These are phyloP conservation scores for Erodium moschatum DNA, from an alignment of 441 rosid genomes.

Conservation along the genomic window DNA sequence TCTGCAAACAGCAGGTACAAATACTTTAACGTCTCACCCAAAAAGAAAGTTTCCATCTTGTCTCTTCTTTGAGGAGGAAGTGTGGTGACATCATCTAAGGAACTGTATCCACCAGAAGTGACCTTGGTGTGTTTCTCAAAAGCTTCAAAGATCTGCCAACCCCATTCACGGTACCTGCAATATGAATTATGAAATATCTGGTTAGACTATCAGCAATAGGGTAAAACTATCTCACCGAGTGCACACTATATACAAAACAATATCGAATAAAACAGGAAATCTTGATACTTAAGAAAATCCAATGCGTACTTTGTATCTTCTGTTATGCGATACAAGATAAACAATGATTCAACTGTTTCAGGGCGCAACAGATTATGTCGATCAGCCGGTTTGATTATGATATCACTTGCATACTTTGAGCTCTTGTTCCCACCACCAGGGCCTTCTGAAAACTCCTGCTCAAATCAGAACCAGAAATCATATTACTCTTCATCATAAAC, in stretches of 20 bases:
- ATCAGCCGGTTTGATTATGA: constrained; percentile 75
- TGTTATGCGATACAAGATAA: constrained; percentile 72
- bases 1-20: constrained; percentile 83
- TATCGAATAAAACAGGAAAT: constrained; percentile 17
- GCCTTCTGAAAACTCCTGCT: constrained; percentile 63
- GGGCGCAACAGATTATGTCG: constrained; percentile 90
- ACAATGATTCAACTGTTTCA: constrained; percentile 89
- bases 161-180: constrained; percentile 87
- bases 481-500: constrained; percentile 12
- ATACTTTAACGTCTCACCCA: constrained; percentile 82
- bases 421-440: constrained; percentile 87
- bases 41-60: constrained; percentile 91
- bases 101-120: constrained; percentile 74
- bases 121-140: constrained; percentile 84
- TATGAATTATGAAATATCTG: constrained; percentile 10
- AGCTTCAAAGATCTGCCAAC: constrained; percentile 93
- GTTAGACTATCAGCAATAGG: constrained; percentile 16
- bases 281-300: constrained; percentile 13
- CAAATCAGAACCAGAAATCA: constrained; percentile 23
- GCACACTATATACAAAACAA: not conserved
- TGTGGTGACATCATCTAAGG: constrained; percentile 65
- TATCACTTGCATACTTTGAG: constrained; percentile 62
- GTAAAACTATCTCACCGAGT: not conserved
- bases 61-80: constrained; percentile 76
- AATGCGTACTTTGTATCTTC: constrained; percentile 61